Evolutionary conservation across 257 asterid genomes (phyloP), one percentile per base, ranked within the genome.

Genomic region (Scutellaria baicalensis): DNA sequence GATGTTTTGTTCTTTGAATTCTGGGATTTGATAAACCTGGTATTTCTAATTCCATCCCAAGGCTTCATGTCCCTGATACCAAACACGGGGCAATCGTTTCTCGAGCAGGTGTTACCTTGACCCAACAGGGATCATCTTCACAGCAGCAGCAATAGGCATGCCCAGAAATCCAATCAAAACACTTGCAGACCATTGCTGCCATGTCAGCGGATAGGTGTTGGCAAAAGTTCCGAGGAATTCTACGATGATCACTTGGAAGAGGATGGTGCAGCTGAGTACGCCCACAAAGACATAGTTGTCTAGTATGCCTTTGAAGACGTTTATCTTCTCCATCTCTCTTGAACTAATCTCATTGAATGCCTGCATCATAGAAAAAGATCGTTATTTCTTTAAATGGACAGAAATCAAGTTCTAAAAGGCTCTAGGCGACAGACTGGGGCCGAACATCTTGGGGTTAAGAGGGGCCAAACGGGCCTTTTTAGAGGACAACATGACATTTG

Each of bases 321-420:
- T 88, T 71, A 90, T 81, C 84, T 88, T 88, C 84, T 90, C 98
- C 98, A 92, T 92, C 11, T 92, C 97, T 57, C 98, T 80, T 13
- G 98, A 92, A 86, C 93, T 92, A 59, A 92, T 84, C 87, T 92
- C 98, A 21, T 92, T 92, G 88, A 92, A 92, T 65, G 80, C 91
- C 98, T 92, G 91, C 83, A 66, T 67, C 14, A 12, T 2, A 54
- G 4, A 59, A 9, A n/a, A 68, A 62, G 44, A 36, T 44, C 12
- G 8, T 17, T 4, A 21, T 20, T 57, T 47, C 38, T n/a, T 20
- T 3, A 13, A 62, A 43, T 3, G 13, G 38, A 62, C 20, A 38
- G 65, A 59, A 12, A 11, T 44, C 50, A 14, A 8, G 13, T 44
- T 44, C n/a, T 50, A 27, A 50, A 50, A 50, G 56, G 17, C 31